Evolutionary conservation across 352 stramenopile species (phyloP).

Genomic region (Phytophthora crassamura): DNA sequence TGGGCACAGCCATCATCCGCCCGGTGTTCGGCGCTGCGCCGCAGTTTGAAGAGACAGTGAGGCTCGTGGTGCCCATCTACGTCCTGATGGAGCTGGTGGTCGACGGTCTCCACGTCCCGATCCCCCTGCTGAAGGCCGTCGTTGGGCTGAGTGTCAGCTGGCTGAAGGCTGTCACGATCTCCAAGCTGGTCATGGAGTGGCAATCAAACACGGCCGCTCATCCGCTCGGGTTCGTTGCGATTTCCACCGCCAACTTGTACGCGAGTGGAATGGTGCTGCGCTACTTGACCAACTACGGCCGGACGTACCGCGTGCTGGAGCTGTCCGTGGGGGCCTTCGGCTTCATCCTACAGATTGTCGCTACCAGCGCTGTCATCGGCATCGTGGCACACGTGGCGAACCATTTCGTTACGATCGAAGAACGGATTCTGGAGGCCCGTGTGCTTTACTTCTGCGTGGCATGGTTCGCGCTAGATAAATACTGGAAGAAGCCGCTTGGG

Average conservation of each 20-base stretch:
- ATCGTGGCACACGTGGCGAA: constrained; percentile 68
- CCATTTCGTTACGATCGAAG: constrained; percentile 55
- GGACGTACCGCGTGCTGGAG: constrained; percentile 41
- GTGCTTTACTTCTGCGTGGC: constrained; percentile 69
- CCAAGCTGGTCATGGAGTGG: constrained; percentile 73
- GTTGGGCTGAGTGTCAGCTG: constrained; percentile 70
- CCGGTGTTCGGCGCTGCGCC: constrained; percentile 61
- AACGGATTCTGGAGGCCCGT: constrained; percentile 56
- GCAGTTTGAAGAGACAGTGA: constrained; percentile 64
- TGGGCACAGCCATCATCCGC: constrained; percentile 70
- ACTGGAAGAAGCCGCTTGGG: constrained; percentile 64
- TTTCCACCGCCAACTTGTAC: constrained; percentile 77
- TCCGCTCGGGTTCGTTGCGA: constrained; percentile 60
- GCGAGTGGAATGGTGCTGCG: constrained; percentile 66
- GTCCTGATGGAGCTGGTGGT: constrained; percentile 50
- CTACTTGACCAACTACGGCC: constrained; percentile 60
- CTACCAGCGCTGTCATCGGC: constrained; percentile 48
- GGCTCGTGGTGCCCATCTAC: constrained; percentile 70
- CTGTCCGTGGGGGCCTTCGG: constrained; percentile 46
- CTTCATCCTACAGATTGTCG: constrained; percentile 55
- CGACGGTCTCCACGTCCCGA: constrained; percentile 48
- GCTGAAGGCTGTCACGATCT: constrained; percentile 77
- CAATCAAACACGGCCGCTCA: constrained; percentile 51
- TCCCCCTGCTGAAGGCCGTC: constrained; percentile 52
- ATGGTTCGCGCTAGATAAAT: constrained; percentile 79